Base-by-base conservation (phyloP, 768 basidiomycete species). In the Termitomyces titanicus region DNA sequence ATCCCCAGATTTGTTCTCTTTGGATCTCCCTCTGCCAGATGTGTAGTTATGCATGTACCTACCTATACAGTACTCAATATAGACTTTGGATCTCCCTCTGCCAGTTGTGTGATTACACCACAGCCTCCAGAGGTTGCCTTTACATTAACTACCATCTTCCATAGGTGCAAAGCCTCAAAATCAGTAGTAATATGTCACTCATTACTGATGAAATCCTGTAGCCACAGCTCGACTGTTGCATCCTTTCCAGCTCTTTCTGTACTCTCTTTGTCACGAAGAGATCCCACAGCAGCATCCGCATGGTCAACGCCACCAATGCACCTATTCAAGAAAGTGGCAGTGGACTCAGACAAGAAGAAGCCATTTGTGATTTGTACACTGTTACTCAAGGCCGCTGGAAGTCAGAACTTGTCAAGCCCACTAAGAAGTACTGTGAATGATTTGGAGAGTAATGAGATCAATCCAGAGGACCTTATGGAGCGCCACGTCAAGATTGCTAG, bases 271-370 rank as follows among this genome's bases (percentile, higher is more conserved):
- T 64, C 61, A 5, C 80, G 78, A 53, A 79, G 77, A 37, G 76
- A 78, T 89, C 88, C 2, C 73, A 72, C 18, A 88, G 84, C 64
- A 92, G 89, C 57, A 77, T 89, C 29, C 79, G 81, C 17, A 92
- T 91, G 0, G 84, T 92, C 5, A 81, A 80, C 25, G 87, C 81
- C 2, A 78, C 68, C 7, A 84, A 85, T 33, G 51, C 73, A 12
- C 69, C 64, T 45, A 76, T 74, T 4, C 61, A 56, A 22, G 62
- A 62, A 10, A 64, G 53, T 12, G 60, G 44, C 3, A 54, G 42
- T 38, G 61, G 57, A 11, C 33, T 65, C 33, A 68, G 61, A 46
- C 58, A 56, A 8, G 67, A 70, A 55, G 68, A 70, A 22, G 70
- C 70, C 0, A 43, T 68, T 2, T 62, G 64, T 33, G 68, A 72